A percentile compares a stretch with the other conserved stretches of the same genome.
These are phyloP conservation scores for Beauveria asiatica DNA, from an alignment of 2,329 filamentous ascomycete species.

Conservation along the genomic window DNA sequence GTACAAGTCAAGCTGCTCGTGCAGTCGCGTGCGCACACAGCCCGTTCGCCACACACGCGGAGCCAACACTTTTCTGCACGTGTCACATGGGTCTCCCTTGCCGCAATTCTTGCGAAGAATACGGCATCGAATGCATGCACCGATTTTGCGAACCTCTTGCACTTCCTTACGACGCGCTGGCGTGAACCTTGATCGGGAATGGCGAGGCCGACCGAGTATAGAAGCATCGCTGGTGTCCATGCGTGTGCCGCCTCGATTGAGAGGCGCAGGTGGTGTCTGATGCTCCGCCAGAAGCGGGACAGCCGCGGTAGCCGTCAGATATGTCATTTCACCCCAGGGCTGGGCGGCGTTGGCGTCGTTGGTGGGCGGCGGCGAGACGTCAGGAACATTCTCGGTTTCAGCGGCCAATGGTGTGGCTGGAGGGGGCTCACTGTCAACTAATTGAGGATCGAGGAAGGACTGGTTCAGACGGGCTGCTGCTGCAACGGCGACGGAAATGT, in stretches of 20 bases:
- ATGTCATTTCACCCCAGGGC: slow-evolving; percentile 48
- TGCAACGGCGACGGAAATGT: slow-evolving; percentile 48
- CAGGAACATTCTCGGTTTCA: slow-evolving; percentile 16
- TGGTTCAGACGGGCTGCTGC: slow-evolving; percentile 47
- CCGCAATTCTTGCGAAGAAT: slow-evolving; percentile 60
- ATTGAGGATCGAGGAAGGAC: slow-evolving; percentile 45
- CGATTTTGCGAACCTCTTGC: slow-evolving; percentile 55
- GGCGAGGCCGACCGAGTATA: slow-evolving; percentile 40
- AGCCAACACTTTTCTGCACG: slow-evolving; percentile 54
- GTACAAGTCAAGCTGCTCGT: slow-evolving; percentile 54
- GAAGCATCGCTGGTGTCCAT: slow-evolving; percentile 39
- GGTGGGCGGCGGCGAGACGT: slow-evolving; percentile 17
- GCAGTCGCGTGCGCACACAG: slow-evolving; percentile 54
- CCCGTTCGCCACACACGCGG: slow-evolving; percentile 58
- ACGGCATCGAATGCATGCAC: slow-evolving; percentile 57
- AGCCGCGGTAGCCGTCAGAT: slow-evolving; percentile 31
- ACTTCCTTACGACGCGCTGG: slow-evolving; percentile 54
- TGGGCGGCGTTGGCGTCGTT: slow-evolving; percentile 24
- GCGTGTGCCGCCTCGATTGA: slow-evolving; percentile 40
- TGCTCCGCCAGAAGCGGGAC: slow-evolving; percentile 23
- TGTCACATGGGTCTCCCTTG: slow-evolving; percentile 53
- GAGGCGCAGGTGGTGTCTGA: slow-evolving; percentile 24
- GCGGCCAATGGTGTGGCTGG: slow-evolving; percentile 23
- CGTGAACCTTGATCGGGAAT: slow-evolving; percentile 50
- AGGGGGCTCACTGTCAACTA: slow-evolving; percentile 25